Evolutionary conservation across 73 alveolate species (phyloP).

Genomic region (Tetrahymena borealis): DNA sequence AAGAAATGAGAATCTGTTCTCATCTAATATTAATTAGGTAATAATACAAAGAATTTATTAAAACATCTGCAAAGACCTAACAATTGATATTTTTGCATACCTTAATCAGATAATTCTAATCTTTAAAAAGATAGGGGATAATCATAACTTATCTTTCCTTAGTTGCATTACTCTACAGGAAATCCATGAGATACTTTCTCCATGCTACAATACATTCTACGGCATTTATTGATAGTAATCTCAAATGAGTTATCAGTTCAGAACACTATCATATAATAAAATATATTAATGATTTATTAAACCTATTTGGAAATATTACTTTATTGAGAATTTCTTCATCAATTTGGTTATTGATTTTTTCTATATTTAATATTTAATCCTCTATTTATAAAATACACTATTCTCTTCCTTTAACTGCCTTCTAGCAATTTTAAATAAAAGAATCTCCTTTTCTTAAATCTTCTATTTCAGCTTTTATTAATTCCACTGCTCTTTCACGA

Average conservation of each 20-base stretch:
- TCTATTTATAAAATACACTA: background rate
- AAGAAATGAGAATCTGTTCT: background rate
- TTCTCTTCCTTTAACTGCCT: background rate
- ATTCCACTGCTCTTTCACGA: background rate
- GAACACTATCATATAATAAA: background rate
- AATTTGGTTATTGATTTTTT: background rate
- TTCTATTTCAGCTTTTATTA: background rate
- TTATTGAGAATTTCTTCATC: background rate
- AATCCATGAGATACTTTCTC: background rate
- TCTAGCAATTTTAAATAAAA: background rate
- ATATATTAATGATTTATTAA: too few relatives aligned
- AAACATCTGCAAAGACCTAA: too few relatives aligned
- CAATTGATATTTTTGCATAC: too few relatives aligned
- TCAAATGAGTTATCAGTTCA: background rate
- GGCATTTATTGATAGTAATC: background rate
- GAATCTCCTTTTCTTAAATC: background rate
- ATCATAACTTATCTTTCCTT: background rate
- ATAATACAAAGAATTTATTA: too few relatives aligned
- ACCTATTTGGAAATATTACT: too few relatives aligned
- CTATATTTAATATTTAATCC: background rate
- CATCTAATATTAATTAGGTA: too few relatives aligned
- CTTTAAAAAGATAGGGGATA: background rate
- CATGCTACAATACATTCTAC: background rate
- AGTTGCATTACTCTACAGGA: background rate
- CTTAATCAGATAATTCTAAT: background rate